Percentiles rank a stretch among this genome's conserved stretches.
phyloP scores from a whole-genome alignment of 805 yeast genomes.

The Suhomyces sp. region DNA sequence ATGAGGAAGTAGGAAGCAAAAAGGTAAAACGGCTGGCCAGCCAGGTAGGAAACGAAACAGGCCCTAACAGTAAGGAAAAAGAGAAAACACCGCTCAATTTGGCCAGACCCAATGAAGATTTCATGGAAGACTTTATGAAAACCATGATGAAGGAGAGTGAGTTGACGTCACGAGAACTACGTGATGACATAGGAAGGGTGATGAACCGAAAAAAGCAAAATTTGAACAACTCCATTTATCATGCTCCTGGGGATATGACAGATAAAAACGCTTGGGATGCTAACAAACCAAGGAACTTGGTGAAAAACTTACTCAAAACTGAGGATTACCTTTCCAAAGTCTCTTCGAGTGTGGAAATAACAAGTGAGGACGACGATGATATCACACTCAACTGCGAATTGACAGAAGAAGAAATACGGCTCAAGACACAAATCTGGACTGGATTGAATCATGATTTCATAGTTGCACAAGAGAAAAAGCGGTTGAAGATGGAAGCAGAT shows the following conservation, averaged over 20 bases:
- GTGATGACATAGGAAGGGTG: conserved; percentile 19
- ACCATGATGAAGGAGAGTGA: conserved; percentile 32
- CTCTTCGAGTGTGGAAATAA: conserved; percentile 57
- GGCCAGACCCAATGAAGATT: neutral
- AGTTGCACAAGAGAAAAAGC: conserved; percentile 78
- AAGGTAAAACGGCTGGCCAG: neutral
- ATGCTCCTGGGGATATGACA: conserved; percentile 14
- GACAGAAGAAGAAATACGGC: conserved; percentile 61
- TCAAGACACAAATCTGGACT: conserved; percentile 86
- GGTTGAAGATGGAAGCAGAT: conserved; percentile 84
- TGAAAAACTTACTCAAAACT: conserved; percentile 54
- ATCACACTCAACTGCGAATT: conserved; percentile 64
- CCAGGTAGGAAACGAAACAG: neutral
- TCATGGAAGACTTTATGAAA: conserved; percentile 20
- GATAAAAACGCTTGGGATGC: conserved; percentile 18
- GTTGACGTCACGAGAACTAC: conserved; percentile 25
- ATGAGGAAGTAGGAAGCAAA: neutral
- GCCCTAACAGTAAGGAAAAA: neutral
- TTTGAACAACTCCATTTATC: conserved; percentile 20
- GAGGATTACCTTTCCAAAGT: conserved; percentile 50
- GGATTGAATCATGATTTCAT: conserved; percentile 85
- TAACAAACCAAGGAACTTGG: conserved; percentile 48
- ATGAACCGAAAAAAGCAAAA: conserved; percentile 20
- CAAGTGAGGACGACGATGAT: conserved; percentile 76
- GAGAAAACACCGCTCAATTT: neutral